Percentiles rank a stretch among this genome's conserved stretches.
Evolutionary conservation across 352 stramenopile genomes (phyloP).

Genomic region (Stramenopiles sp.): DNA sequence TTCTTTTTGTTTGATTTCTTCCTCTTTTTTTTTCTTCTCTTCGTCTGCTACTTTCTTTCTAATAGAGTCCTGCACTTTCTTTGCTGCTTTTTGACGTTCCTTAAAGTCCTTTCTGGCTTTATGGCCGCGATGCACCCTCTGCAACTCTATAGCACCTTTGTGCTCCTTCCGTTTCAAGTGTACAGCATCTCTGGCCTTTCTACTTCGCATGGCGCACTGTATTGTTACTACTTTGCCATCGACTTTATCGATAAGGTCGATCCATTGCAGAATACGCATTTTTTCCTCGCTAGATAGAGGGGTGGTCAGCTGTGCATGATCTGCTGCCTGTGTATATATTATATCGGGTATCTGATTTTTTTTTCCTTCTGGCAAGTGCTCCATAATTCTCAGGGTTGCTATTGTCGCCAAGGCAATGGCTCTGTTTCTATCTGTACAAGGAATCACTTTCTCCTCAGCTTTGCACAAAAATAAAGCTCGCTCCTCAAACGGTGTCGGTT

Average conservation of each 20-base stretch:
- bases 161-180: neutral
- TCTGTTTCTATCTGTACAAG: neutral
- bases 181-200: neutral
- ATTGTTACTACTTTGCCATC: neutral
- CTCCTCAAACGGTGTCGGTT: neutral
- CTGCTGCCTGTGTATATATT: neutral
- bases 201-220: neutral
- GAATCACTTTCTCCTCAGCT: neutral
- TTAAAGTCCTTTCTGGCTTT: neutral
- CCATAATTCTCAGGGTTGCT: neutral
- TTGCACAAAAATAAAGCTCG: neutral
- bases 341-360: neutral
- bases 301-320: neutral
- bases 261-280: neutral
- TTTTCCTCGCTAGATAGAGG: neutral
- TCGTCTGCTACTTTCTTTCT: neutral
- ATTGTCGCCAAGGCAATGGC: neutral
- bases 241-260: neutral
- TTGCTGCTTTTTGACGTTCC: neutral
- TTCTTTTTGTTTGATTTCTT: neutral
- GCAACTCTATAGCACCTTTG: neutral
- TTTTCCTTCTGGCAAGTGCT: neutral
- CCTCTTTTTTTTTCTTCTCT: neutral
- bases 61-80: neutral
- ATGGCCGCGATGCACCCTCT: neutral